Conservation (phyloP, 352 stramenopile species). For the Globisporangium cederbergense region DNA sequence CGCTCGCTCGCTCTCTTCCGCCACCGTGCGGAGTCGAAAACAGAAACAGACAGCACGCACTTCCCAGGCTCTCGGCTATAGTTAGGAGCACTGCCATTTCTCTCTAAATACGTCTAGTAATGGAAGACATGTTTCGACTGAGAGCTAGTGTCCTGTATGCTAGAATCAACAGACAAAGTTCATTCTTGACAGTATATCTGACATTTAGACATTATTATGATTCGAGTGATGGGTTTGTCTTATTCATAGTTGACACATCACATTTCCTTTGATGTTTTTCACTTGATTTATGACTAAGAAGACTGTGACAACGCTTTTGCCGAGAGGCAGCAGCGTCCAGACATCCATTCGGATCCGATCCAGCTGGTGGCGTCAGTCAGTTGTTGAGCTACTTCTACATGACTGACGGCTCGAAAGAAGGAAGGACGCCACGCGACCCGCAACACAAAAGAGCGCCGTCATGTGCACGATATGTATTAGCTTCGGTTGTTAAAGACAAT, state of each 20-base stretch:
- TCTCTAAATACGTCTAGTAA: background rate
- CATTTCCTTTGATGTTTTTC: background rate
- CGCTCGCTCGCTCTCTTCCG: conserved; percentile 6
- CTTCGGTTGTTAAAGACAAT: background rate
- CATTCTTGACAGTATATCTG: background rate
- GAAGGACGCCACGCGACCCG: background rate
- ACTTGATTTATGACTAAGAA: background rate
- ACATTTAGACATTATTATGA: background rate
- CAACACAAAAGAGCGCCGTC: background rate
- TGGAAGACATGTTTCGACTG: too few relatives aligned
- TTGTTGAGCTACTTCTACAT: conserved; percentile 5
- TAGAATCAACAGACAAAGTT: background rate
- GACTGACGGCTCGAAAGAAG: background rate
- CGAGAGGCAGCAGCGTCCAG: background rate
- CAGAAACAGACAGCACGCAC: conserved; percentile 5
- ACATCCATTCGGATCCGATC: conserved; percentile 4
- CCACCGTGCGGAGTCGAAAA: conserved; percentile 2
- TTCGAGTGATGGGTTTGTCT: background rate
- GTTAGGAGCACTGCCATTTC: background rate
- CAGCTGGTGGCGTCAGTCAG: background rate
- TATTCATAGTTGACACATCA: background rate
- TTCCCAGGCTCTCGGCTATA: background rate
- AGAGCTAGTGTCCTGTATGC: background rate
- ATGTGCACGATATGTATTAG: conserved; percentile 6
- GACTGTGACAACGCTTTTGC: background rate